phyloP scores from a whole-genome alignment of 2,329 filamentous ascomycete species.

The Curvularia sp. region DNA sequence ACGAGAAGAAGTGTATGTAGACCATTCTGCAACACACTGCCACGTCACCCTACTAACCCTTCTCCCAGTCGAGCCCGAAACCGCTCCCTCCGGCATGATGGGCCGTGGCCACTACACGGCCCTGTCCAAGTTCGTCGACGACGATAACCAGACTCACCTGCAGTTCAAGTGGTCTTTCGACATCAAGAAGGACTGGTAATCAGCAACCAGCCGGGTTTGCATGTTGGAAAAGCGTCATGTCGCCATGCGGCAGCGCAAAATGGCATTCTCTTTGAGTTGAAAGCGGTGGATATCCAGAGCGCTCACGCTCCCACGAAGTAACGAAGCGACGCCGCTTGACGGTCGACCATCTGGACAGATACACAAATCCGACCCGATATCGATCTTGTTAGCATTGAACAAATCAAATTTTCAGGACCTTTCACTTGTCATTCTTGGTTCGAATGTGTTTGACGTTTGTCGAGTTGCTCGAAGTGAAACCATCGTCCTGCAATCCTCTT shows the following conservation, averaged over 20 bases:
- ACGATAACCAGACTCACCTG: slow-evolving; percentile 89
- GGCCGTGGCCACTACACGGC: slow-evolving; percentile 90
- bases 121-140: slow-evolving; percentile 88
- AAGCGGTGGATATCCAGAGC: slow-evolving; percentile 28
- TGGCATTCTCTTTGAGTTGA: slow-evolving; percentile 16
- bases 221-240: slow-evolving; percentile 9
- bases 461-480: slow-evolving; percentile 46
- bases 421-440: slow-evolving; percentile 18
- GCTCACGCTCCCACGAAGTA: slow-evolving; percentile 25
- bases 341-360: slow-evolving; percentile 26
- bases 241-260: slow-evolving; percentile 16
- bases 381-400: slow-evolving; percentile 13
- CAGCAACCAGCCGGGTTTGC: slow-evolving; percentile 7
- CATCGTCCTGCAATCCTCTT: slow-evolving; percentile 54
- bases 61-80: slow-evolving; percentile 79
- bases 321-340: slow-evolving; percentile 39
- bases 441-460: slow-evolving; percentile 10
- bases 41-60: slow-evolving; percentile 17
- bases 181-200: slow-evolving; percentile 93
- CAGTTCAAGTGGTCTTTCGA: slow-evolving; percentile 96
- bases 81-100: slow-evolving; percentile 90
- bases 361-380: slow-evolving; percentile 17
- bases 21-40: not conserved
- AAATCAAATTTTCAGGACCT: slow-evolving; percentile 15
- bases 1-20: slow-evolving; percentile 90